Conservation (phyloP, 306 rosid genomes). For the Pueraria montana region DNA sequence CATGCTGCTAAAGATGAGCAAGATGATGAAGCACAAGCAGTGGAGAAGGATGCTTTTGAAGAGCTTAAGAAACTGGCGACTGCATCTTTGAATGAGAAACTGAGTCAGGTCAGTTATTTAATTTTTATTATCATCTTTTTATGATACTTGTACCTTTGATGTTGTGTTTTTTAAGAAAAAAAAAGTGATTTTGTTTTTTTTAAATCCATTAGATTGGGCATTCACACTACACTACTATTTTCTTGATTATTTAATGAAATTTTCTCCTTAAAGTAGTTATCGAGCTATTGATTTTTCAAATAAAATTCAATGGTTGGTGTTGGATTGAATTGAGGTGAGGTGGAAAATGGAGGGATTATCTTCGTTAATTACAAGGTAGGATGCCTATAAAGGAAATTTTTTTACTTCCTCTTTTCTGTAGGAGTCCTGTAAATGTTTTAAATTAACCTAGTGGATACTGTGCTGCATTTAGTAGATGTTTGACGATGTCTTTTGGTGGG, state of each 20-base stretch:
- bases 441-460: no score
- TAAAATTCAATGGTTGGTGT: background rate
- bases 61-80: conserved; percentile 91
- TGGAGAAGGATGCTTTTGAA: conserved; percentile 88
- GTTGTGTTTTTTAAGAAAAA: background rate
- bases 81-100: conserved; percentile 72
- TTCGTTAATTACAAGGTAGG: background rate
- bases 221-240: background rate
- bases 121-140: background rate
- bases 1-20: conserved; percentile 53
- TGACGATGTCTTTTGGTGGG: background rate
- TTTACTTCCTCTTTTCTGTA: background rate
- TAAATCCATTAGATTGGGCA: background rate
- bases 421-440: conserved; percentile 11
- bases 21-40: conserved; percentile 66
- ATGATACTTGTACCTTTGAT: background rate
- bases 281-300: background rate
- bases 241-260: background rate
- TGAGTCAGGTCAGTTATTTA: conserved; percentile 60
- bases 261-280: background rate
- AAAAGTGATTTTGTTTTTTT: no score
- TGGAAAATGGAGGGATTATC: background rate
- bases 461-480: background rate
- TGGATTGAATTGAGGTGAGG: background rate
- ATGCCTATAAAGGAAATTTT: background rate